Evolutionary conservation across 129 eudicot species (phyloP).

Genomic region (Flaveria linearis): DNA sequence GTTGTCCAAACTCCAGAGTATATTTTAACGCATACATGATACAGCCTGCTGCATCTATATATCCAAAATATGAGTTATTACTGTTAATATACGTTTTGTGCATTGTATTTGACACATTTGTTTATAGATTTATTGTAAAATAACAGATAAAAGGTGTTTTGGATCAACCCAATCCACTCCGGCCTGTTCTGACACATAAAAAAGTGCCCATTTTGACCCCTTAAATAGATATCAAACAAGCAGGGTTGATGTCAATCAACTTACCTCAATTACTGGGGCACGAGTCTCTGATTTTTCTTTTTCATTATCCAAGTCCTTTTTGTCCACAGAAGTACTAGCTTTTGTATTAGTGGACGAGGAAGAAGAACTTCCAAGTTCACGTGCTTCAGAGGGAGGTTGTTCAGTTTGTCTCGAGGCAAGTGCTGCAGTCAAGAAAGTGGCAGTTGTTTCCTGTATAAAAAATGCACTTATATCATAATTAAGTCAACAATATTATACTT

Average conservation of each 20-base stretch:
- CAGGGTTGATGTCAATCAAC: background rate
- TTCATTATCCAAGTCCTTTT: constrained; percentile 23
- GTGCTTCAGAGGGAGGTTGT: constrained; percentile 35
- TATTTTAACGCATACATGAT: background rate
- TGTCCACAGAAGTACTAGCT: constrained; percentile 30
- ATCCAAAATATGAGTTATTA: background rate
- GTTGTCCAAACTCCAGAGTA: background rate
- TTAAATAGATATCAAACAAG: background rate
- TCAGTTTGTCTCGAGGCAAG: constrained; percentile 63
- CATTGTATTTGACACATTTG: background rate
- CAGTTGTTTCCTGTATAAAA: constrained; percentile 73
- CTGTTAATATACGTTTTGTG: background rate
- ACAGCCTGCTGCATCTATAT: background rate
- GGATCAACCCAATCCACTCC: background rate
- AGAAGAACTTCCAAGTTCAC: constrained; percentile 49
- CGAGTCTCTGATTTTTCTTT: constrained; percentile 28
- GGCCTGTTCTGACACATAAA: background rate
- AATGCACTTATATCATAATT: background rate
- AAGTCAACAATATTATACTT: background rate
- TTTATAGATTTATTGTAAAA: background rate
- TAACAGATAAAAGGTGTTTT: background rate
- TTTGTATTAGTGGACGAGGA: constrained; percentile 30
- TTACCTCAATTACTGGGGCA: constrained; percentile 42
- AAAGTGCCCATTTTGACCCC: background rate
- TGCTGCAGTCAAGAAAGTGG: constrained; percentile 75